Evolutionary conservation across 163 green algal genomes (phyloP).

Genomic region (Trebouxiophyceae sp.): DNA sequence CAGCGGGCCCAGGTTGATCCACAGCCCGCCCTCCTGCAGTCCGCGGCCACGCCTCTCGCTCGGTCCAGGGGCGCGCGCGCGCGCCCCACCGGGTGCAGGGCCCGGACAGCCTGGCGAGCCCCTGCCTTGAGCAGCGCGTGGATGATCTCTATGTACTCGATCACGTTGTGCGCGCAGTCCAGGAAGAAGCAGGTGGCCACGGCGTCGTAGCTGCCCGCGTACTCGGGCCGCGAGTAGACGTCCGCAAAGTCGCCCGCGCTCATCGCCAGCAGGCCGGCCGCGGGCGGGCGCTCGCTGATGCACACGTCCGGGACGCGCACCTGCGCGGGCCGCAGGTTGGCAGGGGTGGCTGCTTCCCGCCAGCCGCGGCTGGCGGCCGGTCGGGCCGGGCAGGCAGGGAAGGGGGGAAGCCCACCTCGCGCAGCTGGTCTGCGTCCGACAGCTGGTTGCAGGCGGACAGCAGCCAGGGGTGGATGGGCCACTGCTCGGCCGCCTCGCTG

Average conservation of each 20-base stretch:
- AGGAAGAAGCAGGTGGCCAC: constrained; percentile 98
- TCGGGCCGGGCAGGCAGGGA: no score
- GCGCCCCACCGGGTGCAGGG: no score
- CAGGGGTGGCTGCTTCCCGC: no score
- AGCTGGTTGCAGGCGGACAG: constrained; percentile 78
- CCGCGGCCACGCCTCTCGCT: not conserved
- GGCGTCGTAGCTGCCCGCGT: constrained; percentile 60
- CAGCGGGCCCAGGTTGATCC: constrained; percentile 93
- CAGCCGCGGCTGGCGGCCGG: no score
- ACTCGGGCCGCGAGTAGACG: constrained; percentile 66
- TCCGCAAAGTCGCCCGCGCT: constrained; percentile 92
- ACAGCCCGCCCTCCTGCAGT: constrained; percentile 54
- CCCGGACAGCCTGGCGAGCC: not conserved
- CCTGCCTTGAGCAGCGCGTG: constrained; percentile 30
- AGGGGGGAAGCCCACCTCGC: constrained; percentile 28
- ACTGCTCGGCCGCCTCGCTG: constrained; percentile 43
- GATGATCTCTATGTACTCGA: constrained; percentile 89
- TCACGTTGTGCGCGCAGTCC: constrained; percentile 94
- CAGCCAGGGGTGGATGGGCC: constrained; percentile 75
- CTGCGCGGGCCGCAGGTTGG: no score
- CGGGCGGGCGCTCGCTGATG: not conserved
- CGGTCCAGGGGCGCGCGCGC: no score
- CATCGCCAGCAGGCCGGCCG: constrained; percentile 79
- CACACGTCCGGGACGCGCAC: constrained; percentile 65
- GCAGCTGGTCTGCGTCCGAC: constrained; percentile 50